Evolutionary conservation across 2,329 filamentous ascomycete genomes (phyloP).

Genomic region (Aureobasidium lini): DNA sequence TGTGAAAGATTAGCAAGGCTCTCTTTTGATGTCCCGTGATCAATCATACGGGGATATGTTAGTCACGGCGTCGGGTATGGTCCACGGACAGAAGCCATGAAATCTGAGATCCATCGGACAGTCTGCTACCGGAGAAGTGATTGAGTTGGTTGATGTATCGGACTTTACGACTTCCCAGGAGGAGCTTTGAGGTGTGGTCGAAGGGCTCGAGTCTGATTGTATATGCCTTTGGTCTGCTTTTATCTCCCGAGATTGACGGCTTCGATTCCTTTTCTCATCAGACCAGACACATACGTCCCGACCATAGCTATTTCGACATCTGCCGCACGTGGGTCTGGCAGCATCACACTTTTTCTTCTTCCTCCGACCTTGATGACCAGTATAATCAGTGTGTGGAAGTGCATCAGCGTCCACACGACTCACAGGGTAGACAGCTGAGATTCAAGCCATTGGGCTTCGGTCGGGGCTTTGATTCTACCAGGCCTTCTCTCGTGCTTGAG

Average conservation of each 20-base stretch:
- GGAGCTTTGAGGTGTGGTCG: not conserved
- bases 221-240: not conserved
- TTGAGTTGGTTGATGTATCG: not conserved
- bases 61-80: not conserved
- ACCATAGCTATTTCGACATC: constrained; percentile 17
- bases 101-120: not conserved
- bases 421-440: constrained; percentile 18
- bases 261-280: not conserved
- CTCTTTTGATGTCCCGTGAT: not conserved
- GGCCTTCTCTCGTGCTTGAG: constrained; percentile 14
- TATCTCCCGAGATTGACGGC: not conserved
- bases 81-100: not conserved
- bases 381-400: not conserved
- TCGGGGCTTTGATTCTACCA: not conserved
- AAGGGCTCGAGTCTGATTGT: not conserved
- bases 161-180: not conserved
- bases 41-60: not conserved
- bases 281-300: not conserved
- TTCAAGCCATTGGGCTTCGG: constrained; percentile 10
- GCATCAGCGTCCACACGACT: not conserved
- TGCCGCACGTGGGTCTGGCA: constrained; percentile 15
- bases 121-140: too few species aligned
- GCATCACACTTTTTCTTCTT: constrained; percentile 21
- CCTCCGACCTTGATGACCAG: constrained; percentile 17
- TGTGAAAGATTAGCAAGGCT: not conserved